phyloP scores from a whole-genome alignment of 305 asterid genomes.

The Fraxinus platypoda region DNA sequence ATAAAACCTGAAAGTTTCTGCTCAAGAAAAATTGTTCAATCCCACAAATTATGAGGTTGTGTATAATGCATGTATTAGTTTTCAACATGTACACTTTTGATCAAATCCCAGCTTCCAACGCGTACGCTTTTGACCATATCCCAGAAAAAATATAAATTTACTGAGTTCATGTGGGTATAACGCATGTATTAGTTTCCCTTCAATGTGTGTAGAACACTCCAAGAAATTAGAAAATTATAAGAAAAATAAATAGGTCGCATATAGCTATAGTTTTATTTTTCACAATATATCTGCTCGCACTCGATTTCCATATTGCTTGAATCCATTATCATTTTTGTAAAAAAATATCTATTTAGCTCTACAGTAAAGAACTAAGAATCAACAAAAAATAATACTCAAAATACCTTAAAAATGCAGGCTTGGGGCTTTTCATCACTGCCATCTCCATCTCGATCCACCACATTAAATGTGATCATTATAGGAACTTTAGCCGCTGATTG shows the following conservation, averaged over 20 bases:
- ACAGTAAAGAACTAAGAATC: conserved; percentile 6
- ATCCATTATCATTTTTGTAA: neutral
- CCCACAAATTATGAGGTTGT: neutral
- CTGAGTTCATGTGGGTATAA: neutral
- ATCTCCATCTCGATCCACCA: conserved; percentile 89
- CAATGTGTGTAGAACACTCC: neutral
- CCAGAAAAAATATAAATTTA: neutral
- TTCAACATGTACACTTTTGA: neutral
- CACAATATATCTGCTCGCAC: neutral
- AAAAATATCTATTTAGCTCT: neutral
- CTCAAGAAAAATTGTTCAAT: neutral
- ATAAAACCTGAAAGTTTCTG: neutral
- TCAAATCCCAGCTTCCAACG: neutral
- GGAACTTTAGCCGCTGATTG: conserved; percentile 99
- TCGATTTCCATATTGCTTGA: neutral
- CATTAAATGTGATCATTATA: conserved; percentile 96
- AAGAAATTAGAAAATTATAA: neutral
- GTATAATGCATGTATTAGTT: neutral
- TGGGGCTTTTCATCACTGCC: conserved; percentile 76
- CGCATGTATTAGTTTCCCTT: neutral
- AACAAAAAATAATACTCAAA: conserved; percentile 1
- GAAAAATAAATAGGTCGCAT: neutral
- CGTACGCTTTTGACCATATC: neutral
- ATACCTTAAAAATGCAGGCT: conserved; percentile 98
- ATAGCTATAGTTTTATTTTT: neutral